A percentile compares a stretch with the other conserved stretches of the same genome.
phyloP scores from a whole-genome alignment of 2,329 filamentous ascomycete genomes.

The Ceratocystis smalleyi region DNA sequence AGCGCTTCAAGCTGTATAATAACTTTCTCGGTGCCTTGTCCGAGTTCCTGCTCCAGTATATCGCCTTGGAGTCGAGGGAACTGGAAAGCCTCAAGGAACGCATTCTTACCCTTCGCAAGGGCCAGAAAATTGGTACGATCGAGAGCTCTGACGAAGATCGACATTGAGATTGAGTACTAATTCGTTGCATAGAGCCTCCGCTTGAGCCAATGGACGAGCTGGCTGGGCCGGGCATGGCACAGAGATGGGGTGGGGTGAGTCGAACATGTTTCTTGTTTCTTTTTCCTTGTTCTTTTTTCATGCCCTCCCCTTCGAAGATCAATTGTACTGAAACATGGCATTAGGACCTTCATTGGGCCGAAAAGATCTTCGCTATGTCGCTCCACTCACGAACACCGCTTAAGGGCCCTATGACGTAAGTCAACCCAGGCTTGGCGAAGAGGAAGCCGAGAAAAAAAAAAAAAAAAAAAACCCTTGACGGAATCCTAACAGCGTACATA shows the following conservation, averaged over 20 bases:
- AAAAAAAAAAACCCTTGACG: not conserved
- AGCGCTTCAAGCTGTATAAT: not conserved
- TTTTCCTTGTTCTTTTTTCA: not conserved
- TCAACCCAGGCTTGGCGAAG: not conserved
- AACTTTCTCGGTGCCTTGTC: not conserved
- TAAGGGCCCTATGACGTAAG: constrained; percentile 26
- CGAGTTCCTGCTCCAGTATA: not conserved
- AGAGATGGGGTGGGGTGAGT: not conserved
- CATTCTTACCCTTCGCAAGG: not conserved
- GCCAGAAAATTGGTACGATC: not conserved
- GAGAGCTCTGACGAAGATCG: not conserved
- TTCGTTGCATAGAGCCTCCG: not conserved
- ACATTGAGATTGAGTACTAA: not conserved
- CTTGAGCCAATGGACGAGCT: not conserved
- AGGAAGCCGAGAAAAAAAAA: not conserved
- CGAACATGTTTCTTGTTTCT: not conserved
- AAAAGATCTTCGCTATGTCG: constrained; percentile 42
- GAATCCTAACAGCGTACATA: not conserved
- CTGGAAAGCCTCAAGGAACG: not conserved
- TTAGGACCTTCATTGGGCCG: constrained; percentile 43
- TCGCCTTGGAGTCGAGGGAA: not conserved
- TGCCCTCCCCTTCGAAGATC: not conserved
- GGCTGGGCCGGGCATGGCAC: not conserved
- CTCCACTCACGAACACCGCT: constrained; percentile 36
- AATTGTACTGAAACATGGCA: not conserved